Evolutionary conservation across 1,284 basidiomycete species (phyloP).

Genomic region (Athelia sp.): DNA sequence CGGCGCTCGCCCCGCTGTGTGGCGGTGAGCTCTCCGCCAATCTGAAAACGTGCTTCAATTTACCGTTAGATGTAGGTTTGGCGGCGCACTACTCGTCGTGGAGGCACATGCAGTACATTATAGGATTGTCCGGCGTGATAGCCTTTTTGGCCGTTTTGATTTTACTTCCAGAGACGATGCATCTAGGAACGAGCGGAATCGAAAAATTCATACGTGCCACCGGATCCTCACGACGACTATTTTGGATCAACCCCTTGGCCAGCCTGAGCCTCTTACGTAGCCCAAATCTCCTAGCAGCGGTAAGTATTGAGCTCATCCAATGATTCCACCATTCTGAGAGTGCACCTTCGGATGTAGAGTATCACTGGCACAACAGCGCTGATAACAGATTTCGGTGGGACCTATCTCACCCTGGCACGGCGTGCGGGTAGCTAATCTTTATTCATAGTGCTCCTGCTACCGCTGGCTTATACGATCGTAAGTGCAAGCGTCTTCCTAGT

Average conservation of each 20-base stretch:
- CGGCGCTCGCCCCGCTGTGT: constrained; percentile 36
- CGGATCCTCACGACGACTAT: constrained; percentile 22
- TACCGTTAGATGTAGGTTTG: constrained; percentile 11
- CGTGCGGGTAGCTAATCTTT: not conserved
- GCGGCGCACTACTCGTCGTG: constrained; percentile 59
- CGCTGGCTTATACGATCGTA: constrained; percentile 27
- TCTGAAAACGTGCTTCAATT: not conserved
- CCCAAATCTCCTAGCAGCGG: constrained; percentile 52
- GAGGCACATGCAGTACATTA: constrained; percentile 56
- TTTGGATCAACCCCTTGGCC: constrained; percentile 58
- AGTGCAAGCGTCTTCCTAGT: constrained; percentile 32
- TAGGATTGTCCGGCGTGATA: constrained; percentile 41
- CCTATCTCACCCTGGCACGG: not conserved
- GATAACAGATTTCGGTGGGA: constrained; percentile 39
- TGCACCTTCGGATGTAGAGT: constrained; percentile 26
- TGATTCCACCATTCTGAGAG: too few species aligned
- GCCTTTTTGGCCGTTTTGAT: constrained; percentile 41
- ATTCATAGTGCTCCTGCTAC: constrained; percentile 29
- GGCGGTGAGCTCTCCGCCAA: constrained; percentile 18
- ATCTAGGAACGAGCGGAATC: constrained; percentile 42
- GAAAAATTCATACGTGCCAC: constrained; percentile 21
- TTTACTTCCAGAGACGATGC: constrained; percentile 70
- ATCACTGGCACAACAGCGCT: constrained; percentile 32
- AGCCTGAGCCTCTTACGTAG: constrained; percentile 49
- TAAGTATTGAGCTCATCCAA: constrained; percentile 25